A percentile compares a stretch with the other conserved stretches of the same genome.
These are phyloP conservation scores for Cenchrus fungigraminus DNA, from an alignment of 176 grass and related monocot species.

Conservation along the genomic window DNA sequence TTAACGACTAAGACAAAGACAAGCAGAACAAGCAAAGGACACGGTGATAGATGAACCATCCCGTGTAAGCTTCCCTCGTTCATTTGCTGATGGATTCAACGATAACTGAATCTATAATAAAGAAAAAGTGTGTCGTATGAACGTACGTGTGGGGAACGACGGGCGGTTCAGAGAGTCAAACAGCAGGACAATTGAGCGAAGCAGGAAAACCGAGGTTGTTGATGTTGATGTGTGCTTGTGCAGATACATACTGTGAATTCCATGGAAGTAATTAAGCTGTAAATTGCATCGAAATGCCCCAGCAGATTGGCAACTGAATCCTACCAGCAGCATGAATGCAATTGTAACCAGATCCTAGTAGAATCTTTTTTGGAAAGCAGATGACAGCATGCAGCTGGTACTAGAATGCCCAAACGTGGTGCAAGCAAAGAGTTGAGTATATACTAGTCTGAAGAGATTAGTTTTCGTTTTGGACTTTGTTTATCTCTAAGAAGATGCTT, in stretches of 20 bases:
- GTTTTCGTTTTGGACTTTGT: not conserved
- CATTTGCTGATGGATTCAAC: not conserved
- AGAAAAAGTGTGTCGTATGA: not conserved
- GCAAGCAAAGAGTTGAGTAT: not conserved
- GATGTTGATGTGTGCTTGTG: too few relatives aligned
- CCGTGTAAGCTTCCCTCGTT: not conserved
- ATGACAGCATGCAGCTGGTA: too few relatives aligned
- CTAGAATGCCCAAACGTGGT: not conserved
- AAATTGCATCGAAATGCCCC: too few relatives aligned
- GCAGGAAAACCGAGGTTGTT: too few relatives aligned
- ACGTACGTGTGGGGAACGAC: not conserved
- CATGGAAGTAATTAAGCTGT: too few relatives aligned
- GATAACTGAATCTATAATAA: not conserved
- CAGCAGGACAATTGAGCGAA: not conserved
- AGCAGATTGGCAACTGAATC: too few relatives aligned
- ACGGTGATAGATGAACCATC: not conserved
- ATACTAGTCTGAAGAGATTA: not conserved
- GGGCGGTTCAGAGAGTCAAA: too few relatives aligned
- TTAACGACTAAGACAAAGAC: not conserved
- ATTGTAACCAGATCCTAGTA: too few relatives aligned
- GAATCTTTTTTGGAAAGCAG: too few relatives aligned
- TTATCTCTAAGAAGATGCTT: not conserved
- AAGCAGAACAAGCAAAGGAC: not conserved
- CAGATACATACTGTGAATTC: too few relatives aligned
- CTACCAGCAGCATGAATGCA: too few relatives aligned